phyloP scores from a whole-genome alignment of 1,284 basidiomycete species.

The Apiotrichum porosum region DNA sequence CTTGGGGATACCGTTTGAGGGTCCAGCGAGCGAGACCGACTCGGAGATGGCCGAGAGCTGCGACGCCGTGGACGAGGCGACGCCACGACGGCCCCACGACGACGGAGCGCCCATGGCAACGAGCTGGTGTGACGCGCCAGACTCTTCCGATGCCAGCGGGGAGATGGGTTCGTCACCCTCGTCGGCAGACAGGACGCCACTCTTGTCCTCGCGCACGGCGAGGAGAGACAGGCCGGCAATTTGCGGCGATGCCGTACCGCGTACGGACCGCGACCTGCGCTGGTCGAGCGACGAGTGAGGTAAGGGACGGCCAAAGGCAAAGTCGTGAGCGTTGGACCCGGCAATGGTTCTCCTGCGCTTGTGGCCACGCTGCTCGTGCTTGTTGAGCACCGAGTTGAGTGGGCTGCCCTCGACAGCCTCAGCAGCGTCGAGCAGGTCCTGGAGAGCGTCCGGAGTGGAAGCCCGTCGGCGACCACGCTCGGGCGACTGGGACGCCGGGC shows the following conservation, averaged over 20 bases:
- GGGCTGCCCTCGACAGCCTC: conserved; percentile 43
- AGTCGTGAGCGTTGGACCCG: conserved; percentile 5
- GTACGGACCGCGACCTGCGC: conserved; percentile 8
- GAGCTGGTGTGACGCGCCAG: conserved; percentile 17
- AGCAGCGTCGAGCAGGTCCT: conserved; percentile 39
- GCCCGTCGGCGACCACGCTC: conserved; percentile 15
- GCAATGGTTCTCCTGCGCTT: conserved; percentile 42
- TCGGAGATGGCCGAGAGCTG: conserved; percentile 29
- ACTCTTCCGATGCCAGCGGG: conserved; percentile 18
- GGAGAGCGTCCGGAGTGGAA: conserved; percentile 37
- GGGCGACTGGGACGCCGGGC: conserved; percentile 28
- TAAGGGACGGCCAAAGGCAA: conserved; percentile 3
- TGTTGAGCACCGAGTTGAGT: conserved; percentile 29
- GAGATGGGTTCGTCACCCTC: conserved; percentile 16
- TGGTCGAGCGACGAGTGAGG: conserved; percentile 1
- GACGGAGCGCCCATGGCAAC: conserved; percentile 10
- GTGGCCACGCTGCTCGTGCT: conserved; percentile 17
- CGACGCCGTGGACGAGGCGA: conserved; percentile 26
- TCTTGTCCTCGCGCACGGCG: conserved; percentile 1
- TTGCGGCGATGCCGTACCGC: conserved; percentile 19
- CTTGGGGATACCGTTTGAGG: background rate
- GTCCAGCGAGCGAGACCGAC: conserved; percentile 4
- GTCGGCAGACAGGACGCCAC: conserved; percentile 2
- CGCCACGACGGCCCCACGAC: conserved; percentile 7
- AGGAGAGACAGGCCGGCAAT: conserved; percentile 16